These are phyloP conservation scores for Opeltia flavorubescens DNA, from an alignment of 495 filamentous ascomycete genomes.

Conservation along the genomic window DNA sequence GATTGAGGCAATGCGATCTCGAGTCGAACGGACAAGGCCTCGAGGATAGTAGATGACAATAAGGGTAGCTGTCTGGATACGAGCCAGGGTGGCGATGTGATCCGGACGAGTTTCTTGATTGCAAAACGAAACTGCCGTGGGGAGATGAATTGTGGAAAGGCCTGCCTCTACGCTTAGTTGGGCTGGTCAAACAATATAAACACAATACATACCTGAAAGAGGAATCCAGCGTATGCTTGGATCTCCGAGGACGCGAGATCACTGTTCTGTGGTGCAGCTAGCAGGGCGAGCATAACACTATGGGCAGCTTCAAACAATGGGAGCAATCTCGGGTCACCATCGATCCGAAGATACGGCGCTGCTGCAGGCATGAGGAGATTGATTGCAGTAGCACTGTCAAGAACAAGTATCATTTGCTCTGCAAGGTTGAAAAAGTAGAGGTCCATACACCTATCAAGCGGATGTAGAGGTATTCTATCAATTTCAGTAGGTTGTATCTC, in stretches of 20 bases:
- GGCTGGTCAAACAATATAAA: neutral
- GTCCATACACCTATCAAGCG: conserved; percentile 65
- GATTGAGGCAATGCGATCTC: conserved; percentile 36
- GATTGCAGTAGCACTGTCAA: conserved; percentile 53
- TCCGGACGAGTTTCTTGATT: conserved; percentile 76
- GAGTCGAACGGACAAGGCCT: conserved; percentile 62
- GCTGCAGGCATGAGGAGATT: conserved; percentile 60
- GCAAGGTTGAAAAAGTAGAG: conserved; percentile 84
- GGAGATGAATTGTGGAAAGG: conserved; percentile 74
- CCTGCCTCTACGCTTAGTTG: conserved; percentile 17
- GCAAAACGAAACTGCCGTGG: conserved; percentile 85
- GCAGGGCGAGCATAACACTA: conserved; percentile 65
- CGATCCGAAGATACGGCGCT: conserved; percentile 60
- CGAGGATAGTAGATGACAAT: conserved; percentile 64
- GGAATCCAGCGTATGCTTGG: conserved; percentile 73
- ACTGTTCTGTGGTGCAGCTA: conserved; percentile 66
- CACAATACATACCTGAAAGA: conserved; percentile 46
- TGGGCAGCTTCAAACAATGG: conserved; percentile 90
- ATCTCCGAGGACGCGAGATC: conserved; percentile 56
- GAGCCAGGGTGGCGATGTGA: conserved; percentile 69
- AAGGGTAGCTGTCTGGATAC: conserved; percentile 57
- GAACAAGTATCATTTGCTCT: conserved; percentile 67
- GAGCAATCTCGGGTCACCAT: conserved; percentile 44
- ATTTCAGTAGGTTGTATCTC: conserved; percentile 43
- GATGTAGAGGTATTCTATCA: conserved; percentile 54